Evolutionary conservation across 306 rosid species (phyloP).

Genomic region (Phaseolus lunatus): DNA sequence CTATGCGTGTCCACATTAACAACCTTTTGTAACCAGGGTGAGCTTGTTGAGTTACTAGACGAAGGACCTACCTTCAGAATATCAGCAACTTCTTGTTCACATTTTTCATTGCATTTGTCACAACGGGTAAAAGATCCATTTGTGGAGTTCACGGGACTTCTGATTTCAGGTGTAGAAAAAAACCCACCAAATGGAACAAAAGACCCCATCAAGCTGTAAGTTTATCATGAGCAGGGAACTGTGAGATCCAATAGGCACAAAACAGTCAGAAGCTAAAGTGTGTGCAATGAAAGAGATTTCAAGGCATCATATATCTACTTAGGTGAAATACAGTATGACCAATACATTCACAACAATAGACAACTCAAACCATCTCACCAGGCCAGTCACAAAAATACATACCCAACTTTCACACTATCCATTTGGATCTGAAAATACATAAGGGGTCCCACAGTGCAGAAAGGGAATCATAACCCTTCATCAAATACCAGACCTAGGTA

Average conservation of each 20-base stretch:
- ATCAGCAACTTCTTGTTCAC: slow-evolving; percentile 80
- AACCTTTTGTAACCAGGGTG: slow-evolving; percentile 63
- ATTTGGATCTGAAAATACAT: slow-evolving; percentile 13
- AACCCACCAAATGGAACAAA: slow-evolving; percentile 97
- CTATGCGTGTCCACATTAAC: slow-evolving; percentile 52
- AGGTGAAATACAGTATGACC: slow-evolving; percentile 17
- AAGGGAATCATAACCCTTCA: background rate
- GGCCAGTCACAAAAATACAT: background rate
- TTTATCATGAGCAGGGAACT: slow-evolving; percentile 76
- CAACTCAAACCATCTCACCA: background rate
- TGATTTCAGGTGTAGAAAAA: slow-evolving; percentile 69
- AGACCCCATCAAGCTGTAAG: slow-evolving; percentile 96
- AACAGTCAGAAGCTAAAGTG: slow-evolving; percentile 60
- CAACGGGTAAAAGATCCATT: slow-evolving; percentile 64
- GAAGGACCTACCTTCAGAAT: slow-evolving; percentile 59
- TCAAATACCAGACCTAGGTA: background rate
- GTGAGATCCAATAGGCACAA: slow-evolving; percentile 72
- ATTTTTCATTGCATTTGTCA: slow-evolving; percentile 71
- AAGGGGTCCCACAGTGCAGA: background rate
- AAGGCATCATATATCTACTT: slow-evolving; percentile 35
- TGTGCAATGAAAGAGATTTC: slow-evolving; percentile 24
- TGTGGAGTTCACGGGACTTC: slow-evolving; percentile 53
- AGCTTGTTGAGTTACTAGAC: slow-evolving; percentile 55
- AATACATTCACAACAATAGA: background rate
- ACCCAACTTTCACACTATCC: background rate